Base-by-base conservation (phyloP, 176 grass and related monocot genomes). In the Echinochloa phyllopogon region DNA sequence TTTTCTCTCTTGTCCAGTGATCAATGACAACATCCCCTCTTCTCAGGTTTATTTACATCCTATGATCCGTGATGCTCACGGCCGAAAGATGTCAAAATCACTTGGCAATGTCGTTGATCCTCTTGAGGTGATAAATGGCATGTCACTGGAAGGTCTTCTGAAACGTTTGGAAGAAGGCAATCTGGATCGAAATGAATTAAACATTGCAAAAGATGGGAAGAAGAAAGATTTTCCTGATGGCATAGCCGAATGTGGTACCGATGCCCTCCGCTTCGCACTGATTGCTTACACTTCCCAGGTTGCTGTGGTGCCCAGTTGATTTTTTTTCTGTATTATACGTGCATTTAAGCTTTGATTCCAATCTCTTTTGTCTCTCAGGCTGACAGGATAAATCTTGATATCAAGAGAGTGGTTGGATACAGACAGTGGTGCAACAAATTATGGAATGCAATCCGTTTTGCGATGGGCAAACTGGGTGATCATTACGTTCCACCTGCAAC, bases 361-460 rank as follows among this genome's bases (percentile, higher is more conserved):
- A 75, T n/a, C 5, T 51, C 11, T 85, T 17, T 66, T 76, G 24
- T 87, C 23, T 76, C 33, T 20, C 84, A 94, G 87, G 88, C 95
- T 51, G 95, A 98, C 60, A 98, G 85, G 89, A 98, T 98, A 81
- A 98, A 98, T 84, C 65, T 98, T 48, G 95, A 98, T 89, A 93
- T 98, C 77, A 85, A 88, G 80, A 75, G 95, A 81, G 95, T 97
- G 38, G 86, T 97, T 77, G 90, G 92, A 6, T 97, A 94, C 18
- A 74, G 92, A 11, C 90, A 94, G 70, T 97, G 95, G 95, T 97
- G 95, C 87, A 97, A 97, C 40, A 97, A 97, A 67, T 85, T 97
- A 42, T 97, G 95, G 95, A 97, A 97, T 78, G 92, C 92, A 43
- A 97, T 94, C 53, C 90, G 92, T 33, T 97, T 97, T 87, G 88